phyloP scores from a whole-genome alignment of 176 grass and related monocot species.

The Chloris gayana region DNA sequence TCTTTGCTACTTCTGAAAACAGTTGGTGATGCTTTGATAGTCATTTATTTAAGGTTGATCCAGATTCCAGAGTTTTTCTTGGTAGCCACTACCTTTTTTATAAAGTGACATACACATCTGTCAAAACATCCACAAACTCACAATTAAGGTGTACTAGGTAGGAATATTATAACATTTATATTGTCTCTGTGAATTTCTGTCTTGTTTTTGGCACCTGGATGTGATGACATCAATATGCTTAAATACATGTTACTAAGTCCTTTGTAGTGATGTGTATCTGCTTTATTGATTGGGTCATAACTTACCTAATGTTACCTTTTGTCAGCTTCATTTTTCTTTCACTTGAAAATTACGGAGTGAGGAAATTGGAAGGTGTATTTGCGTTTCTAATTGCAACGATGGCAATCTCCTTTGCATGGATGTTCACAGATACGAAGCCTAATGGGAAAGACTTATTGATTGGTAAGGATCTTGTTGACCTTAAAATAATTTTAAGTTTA shows the following conservation, averaged over 20 bases:
- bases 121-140: neutral
- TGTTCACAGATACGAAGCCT: slow-evolving; percentile 80
- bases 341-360: slow-evolving; percentile 96
- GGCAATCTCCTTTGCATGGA: slow-evolving; percentile 94
- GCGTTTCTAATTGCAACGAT: slow-evolving; percentile 91
- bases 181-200: neutral
- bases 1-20: slow-evolving; percentile 1
- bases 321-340: slow-evolving; percentile 95
- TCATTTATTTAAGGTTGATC: too few species aligned
- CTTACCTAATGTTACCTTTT: slow-evolving; percentile 32
- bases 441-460: slow-evolving; percentile 73
- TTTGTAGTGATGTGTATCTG: neutral
- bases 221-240: neutral
- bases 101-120: neutral
- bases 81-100: slow-evolving; percentile 15
- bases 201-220: slow-evolving; percentile 23
- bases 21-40: too few species aligned
- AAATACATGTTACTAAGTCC: neutral
- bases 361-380: slow-evolving; percentile 93
- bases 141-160: neutral
- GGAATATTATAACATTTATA: neutral
- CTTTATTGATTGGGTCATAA: neutral
- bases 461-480: slow-evolving; percentile 52
- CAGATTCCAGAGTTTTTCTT: neutral
- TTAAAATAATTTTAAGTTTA: slow-evolving; percentile 14